A percentile compares a stretch with the other conserved stretches of the same genome.
Evolutionary conservation across 2,329 filamentous ascomycete species (phyloP).

Genomic region (Monilinia laxa): DNA sequence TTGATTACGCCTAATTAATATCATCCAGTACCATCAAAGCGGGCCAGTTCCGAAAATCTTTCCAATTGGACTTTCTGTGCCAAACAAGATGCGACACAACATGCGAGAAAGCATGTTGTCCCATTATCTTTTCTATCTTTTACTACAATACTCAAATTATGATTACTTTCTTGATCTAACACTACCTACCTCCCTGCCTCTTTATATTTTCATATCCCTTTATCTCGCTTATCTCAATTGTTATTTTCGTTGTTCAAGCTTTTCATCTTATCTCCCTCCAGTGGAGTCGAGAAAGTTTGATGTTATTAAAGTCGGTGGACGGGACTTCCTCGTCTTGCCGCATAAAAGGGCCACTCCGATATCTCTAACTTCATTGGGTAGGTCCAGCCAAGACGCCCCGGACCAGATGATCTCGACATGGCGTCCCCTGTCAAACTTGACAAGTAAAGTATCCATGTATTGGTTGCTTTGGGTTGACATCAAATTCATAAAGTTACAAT

Average conservation of each 20-base stretch:
- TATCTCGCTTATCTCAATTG: conserved; percentile 12
- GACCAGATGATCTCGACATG: conserved; percentile 12
- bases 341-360: neutral
- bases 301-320: conserved; percentile 12
- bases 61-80: conserved; percentile 9
- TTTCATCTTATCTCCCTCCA: conserved; percentile 18
- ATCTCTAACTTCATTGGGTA: conserved; percentile 17
- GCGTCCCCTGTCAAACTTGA: conserved; percentile 16
- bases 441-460: conserved; percentile 13
- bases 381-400: conserved; percentile 21
- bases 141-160: neutral
- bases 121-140: neutral
- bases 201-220: conserved; percentile 6
- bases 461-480: conserved; percentile 7
- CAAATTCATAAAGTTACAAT: conserved; percentile 3
- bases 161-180: conserved; percentile 11
- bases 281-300: neutral
- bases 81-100: conserved; percentile 10
- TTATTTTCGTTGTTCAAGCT: conserved; percentile 7
- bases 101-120: neutral
- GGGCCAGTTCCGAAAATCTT: neutral
- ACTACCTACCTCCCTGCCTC: neutral
- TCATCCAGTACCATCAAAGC: conserved; percentile 15
- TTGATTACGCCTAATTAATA: conserved; percentile 23
- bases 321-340: neutral